A percentile compares a stretch with the other conserved stretches of the same genome.
These are phyloP conservation scores for Cylindrotheca fusiformis DNA, from an alignment of 108 stramenopile genomes.

Conservation along the genomic window DNA sequence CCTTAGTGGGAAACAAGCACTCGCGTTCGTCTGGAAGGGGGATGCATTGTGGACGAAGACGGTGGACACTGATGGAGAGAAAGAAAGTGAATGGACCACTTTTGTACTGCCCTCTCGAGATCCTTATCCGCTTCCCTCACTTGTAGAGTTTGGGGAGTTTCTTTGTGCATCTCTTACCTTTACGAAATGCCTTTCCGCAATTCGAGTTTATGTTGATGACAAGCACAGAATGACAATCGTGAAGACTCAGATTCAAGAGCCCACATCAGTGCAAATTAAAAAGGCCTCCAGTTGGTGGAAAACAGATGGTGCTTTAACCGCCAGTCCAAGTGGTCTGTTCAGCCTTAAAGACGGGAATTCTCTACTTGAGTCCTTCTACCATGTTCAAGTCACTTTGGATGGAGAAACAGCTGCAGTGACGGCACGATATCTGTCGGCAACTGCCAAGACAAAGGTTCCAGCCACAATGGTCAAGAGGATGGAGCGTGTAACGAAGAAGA, in stretches of 20 bases:
- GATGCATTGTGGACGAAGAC: constrained; percentile 77
- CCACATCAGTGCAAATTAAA: constrained; percentile 27
- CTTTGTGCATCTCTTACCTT: constrained; percentile 71
- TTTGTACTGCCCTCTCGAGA: constrained; percentile 74
- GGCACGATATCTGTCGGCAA: constrained; percentile 71
- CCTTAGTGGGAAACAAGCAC: constrained; percentile 54
- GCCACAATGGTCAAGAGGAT: constrained; percentile 58
- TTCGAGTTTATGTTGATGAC: constrained; percentile 62
- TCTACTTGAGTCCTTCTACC: constrained; percentile 39
- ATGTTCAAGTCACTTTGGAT: constrained; percentile 40
- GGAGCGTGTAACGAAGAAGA: constrained; percentile 86
- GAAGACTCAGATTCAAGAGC: constrained; percentile 60
- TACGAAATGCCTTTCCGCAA: constrained; percentile 48
- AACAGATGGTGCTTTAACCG: constrained; percentile 49
- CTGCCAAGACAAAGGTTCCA: constrained; percentile 62
- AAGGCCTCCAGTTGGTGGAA: constrained; percentile 53
- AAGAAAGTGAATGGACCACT: constrained; percentile 61
- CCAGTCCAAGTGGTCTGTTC: constrained; percentile 57
- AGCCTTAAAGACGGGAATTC: constrained; percentile 41
- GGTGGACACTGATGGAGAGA: constrained; percentile 19
- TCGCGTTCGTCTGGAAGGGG: constrained; percentile 85
- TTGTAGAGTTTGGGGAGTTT: constrained; percentile 73
- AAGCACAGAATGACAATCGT: constrained; percentile 43
- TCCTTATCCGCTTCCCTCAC: constrained; percentile 62
- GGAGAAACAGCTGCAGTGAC: constrained; percentile 45